These are phyloP conservation scores for Salix udensis DNA, from an alignment of 345 rosid genomes.

Conservation along the genomic window DNA sequence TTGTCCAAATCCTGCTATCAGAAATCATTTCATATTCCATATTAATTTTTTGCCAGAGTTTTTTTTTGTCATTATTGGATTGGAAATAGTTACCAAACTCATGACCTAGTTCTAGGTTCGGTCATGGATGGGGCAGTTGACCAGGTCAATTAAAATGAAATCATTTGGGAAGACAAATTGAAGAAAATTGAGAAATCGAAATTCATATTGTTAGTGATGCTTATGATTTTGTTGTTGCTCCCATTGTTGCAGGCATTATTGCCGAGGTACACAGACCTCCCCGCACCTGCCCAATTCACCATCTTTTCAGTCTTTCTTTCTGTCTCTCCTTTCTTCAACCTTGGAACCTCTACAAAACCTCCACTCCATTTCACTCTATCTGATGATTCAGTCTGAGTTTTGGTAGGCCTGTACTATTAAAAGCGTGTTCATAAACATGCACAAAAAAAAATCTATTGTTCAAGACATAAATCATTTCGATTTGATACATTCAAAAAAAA, in stretches of 20 bases:
- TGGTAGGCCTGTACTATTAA: too few species aligned
- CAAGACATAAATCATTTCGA: background rate
- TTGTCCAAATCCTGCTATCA: constrained; percentile 3
- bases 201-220: constrained; percentile 13
- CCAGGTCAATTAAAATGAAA: too few species aligned
- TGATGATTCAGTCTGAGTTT: background rate
- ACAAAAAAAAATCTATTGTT: background rate
- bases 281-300: constrained; percentile 43
- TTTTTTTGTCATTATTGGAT: background rate
- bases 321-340: constrained; percentile 17
- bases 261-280: constrained; percentile 35
- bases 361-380: background rate
- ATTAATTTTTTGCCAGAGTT: background rate
- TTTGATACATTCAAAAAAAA: background rate
- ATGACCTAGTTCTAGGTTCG: too few species aligned
- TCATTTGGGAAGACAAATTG: constrained; percentile 23
- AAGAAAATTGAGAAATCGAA: constrained; percentile 27
- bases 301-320: constrained; percentile 17
- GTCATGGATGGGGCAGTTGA: too few species aligned
- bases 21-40: constrained; percentile 14
- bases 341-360: constrained; percentile 46
- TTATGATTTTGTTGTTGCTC: constrained; percentile 6
- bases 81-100: background rate
- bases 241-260: constrained; percentile 35
- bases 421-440: too few species aligned